A percentile compares a stretch with the other conserved stretches of the same genome.
These are phyloP conservation scores for Purpureocillium lavendulum DNA, from an alignment of 2,329 filamentous ascomycete genomes.

Conservation along the genomic window DNA sequence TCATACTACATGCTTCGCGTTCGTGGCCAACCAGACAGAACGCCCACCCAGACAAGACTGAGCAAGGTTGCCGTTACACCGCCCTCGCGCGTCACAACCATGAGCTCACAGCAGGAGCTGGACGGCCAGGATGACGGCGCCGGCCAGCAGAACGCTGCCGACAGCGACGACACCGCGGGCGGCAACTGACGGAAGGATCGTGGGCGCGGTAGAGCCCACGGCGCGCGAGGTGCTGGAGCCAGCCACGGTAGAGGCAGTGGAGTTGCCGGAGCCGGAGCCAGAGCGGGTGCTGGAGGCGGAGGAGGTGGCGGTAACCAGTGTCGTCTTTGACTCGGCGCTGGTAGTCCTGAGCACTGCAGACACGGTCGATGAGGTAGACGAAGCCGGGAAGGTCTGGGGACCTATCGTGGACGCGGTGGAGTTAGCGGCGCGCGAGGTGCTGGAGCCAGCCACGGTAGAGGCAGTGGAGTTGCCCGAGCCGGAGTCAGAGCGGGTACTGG, in stretches of 20 bases:
- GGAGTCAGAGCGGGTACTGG: too few relatives aligned
- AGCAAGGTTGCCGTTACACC: too few relatives aligned
- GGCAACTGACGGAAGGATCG: conserved; percentile 15
- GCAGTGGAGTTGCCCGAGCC: too few relatives aligned
- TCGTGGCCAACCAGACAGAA: conserved; percentile 11
- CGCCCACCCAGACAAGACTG: conserved; percentile 13
- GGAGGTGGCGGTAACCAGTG: conserved; percentile 10
- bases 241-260: conserved; percentile 6
- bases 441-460: too few relatives aligned
- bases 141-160: conserved; percentile 17
- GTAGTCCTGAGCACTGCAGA: conserved; percentile 7
- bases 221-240: not conserved
- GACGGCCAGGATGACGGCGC: conserved; percentile 17
- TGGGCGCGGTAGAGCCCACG: conserved; percentile 8
- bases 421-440: conserved; percentile 3
- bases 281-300: not conserved
- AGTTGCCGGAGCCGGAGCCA: conserved; percentile 8
- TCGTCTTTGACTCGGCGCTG: conserved; percentile 12
- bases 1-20: conserved; percentile 15
- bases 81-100: too few relatives aligned
- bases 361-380: conserved; percentile 10
- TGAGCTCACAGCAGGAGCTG: conserved; percentile 20
- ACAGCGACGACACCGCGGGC: conserved; percentile 13
- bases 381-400: not conserved
- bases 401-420: conserved; percentile 2